Evolutionary conservation across 2,329 filamentous ascomycete species (phyloP).

Genomic region (Arachnomyces sp.): DNA sequence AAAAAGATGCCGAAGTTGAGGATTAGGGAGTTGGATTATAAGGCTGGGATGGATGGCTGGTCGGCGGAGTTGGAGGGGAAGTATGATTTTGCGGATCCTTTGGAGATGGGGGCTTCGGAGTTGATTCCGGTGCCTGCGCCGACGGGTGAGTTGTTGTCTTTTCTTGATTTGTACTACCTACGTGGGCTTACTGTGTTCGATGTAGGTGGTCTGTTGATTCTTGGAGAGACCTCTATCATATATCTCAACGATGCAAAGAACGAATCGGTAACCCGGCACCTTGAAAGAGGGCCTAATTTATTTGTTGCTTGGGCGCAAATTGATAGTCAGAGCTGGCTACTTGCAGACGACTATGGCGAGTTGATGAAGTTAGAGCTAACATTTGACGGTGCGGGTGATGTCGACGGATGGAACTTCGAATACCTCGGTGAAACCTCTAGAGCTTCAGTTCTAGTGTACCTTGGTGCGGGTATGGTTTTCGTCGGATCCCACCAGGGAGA

Average conservation of each 20-base stretch:
- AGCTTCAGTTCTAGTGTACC: slow-evolving; percentile 69
- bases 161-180: neutral
- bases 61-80: slow-evolving; percentile 47
- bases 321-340: slow-evolving; percentile 71
- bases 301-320: slow-evolving; percentile 89
- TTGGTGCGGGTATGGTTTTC: slow-evolving; percentile 61
- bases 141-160: slow-evolving; percentile 31
- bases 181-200: slow-evolving; percentile 36
- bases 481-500: slow-evolving; percentile 89
- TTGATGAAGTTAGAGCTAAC: slow-evolving; percentile 77
- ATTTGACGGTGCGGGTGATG: slow-evolving; percentile 50
- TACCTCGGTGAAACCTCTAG: slow-evolving; percentile 62
- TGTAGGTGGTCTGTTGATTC: slow-evolving; percentile 61
- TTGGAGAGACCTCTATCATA: slow-evolving; percentile 71
- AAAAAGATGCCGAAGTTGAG: slow-evolving; percentile 48
- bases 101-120: slow-evolving; percentile 54
- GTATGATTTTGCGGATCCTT: slow-evolving; percentile 42
- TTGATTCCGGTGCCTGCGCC: slow-evolving; percentile 54
- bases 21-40: slow-evolving; percentile 48
- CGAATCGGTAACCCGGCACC: slow-evolving; percentile 53
- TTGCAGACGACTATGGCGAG: slow-evolving; percentile 84
- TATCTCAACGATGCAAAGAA: slow-evolving; percentile 76
- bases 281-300: slow-evolving; percentile 63
- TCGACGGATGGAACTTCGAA: slow-evolving; percentile 64
- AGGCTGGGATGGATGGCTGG: slow-evolving; percentile 36